Percentiles rank a stretch among this genome's conserved stretches.
These are phyloP conservation scores for Angomonas ambiguus DNA, from an alignment of 208 protist species.

Conservation along the genomic window DNA sequence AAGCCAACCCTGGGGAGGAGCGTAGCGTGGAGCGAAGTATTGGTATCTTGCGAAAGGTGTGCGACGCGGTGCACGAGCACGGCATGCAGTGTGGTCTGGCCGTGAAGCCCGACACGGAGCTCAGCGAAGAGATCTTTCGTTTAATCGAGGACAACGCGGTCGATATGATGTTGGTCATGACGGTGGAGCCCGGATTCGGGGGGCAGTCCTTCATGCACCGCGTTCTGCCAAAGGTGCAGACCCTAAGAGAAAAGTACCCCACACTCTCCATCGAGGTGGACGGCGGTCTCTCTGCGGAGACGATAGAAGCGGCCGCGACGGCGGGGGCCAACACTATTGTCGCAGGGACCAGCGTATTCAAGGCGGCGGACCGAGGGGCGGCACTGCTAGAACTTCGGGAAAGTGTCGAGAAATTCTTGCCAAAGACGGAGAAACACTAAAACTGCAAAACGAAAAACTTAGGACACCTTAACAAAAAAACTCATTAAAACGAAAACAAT, in stretches of 20 bases:
- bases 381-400: conserved; percentile 29
- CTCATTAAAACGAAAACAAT: not conserved
- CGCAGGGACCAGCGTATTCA: conserved; percentile 96
- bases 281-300: conserved; percentile 94
- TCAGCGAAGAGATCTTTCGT: conserved; percentile 30
- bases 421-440: not conserved
- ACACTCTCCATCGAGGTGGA: conserved; percentile 98
- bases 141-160: conserved; percentile 85
- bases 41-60: not conserved
- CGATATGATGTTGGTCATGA: conserved; percentile 98
- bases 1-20: not conserved
- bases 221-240: conserved; percentile 95
- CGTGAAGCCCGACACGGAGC: conserved; percentile 94
- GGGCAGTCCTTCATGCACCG: conserved; percentile 98
- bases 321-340: conserved; percentile 99
- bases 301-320: conserved; percentile 88
- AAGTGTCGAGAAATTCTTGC: not conserved
- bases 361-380: conserved; percentile 44
- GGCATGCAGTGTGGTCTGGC: conserved; percentile 94
- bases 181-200: conserved; percentile 99
- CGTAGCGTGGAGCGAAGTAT: not conserved
- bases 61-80: conserved; percentile 8
- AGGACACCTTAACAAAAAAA: not conserved
- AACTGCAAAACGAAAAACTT: not conserved
- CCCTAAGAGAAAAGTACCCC: conserved; percentile 80